These are phyloP conservation scores for Sordariomycetes sp. DNA, from an alignment of 2,329 filamentous ascomycete species.

Conservation along the genomic window DNA sequence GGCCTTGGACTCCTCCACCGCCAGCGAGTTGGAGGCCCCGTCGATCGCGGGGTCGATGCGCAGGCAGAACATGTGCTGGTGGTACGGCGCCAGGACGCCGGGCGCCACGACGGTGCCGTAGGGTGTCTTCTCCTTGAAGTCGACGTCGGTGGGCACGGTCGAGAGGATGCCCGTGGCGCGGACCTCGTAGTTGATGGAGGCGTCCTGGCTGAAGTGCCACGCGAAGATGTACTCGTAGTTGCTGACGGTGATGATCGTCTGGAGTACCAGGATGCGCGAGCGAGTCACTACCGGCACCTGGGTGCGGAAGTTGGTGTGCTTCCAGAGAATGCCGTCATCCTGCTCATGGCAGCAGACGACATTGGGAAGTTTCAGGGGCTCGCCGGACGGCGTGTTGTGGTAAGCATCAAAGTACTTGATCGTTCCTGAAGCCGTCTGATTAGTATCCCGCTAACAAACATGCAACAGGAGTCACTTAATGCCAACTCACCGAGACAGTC, in stretches of 20 bases:
- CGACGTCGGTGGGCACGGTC: slow-evolving; percentile 26
- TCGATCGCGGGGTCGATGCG: slow-evolving; percentile 57
- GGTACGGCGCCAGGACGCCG: slow-evolving; percentile 53
- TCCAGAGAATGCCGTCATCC: slow-evolving; percentile 49
- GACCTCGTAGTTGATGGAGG: slow-evolving; percentile 23
- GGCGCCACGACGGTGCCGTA: slow-evolving; percentile 56
- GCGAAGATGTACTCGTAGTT: slow-evolving; percentile 51
- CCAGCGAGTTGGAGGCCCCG: slow-evolving; percentile 43
- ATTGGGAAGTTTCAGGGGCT: slow-evolving; percentile 20
- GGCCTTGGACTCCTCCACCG: slow-evolving; percentile 23
- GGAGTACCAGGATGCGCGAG: slow-evolving; percentile 48
- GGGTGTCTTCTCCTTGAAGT: slow-evolving; percentile 41
- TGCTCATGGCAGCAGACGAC: slow-evolving; percentile 26
- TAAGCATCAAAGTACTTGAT: slow-evolving; percentile 34
- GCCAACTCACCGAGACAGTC: slow-evolving; percentile 49
- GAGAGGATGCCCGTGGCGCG: slow-evolving; percentile 31
- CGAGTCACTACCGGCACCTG: slow-evolving; percentile 46
- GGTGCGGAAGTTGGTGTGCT: slow-evolving; percentile 53
- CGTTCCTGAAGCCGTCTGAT: too few relatives aligned
- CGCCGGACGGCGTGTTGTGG: slow-evolving; percentile 18
- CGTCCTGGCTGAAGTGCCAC: slow-evolving; percentile 41
- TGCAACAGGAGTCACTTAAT: background rate
- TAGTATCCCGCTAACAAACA: too few relatives aligned
- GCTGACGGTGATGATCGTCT: slow-evolving; percentile 54
- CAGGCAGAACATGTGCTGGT: slow-evolving; percentile 58